phyloP scores from a whole-genome alignment of 306 rosid species.

The Fragaria iinumae region DNA sequence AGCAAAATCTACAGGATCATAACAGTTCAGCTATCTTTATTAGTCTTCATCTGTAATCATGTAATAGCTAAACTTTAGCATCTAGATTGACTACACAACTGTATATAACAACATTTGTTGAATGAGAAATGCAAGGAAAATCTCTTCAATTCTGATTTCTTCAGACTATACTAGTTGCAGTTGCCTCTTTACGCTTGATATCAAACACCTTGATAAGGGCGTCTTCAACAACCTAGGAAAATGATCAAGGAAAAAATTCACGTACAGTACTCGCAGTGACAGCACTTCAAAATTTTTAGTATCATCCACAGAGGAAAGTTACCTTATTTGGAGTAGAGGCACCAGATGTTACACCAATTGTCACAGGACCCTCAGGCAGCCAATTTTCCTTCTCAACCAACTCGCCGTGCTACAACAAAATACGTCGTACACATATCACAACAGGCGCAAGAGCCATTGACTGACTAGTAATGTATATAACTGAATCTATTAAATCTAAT shows the following conservation, averaged over 20 bases:
- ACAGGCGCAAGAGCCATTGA: not conserved
- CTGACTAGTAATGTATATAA: too few relatives aligned
- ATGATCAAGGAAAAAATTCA: not conserved
- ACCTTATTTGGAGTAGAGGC: constrained; percentile 99
- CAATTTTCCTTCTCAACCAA: constrained; percentile 89
- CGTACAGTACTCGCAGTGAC: too few relatives aligned
- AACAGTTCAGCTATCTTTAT: too few relatives aligned
- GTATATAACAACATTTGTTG: too few relatives aligned
- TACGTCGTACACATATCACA: too few relatives aligned
- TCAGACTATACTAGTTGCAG: constrained; percentile 49
- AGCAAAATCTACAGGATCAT: too few relatives aligned
- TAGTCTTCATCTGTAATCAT: too few relatives aligned
- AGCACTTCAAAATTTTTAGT: not conserved
- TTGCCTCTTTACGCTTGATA: constrained; percentile 69
- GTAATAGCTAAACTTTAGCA: too few relatives aligned
- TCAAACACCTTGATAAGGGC: constrained; percentile 75
- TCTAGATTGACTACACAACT: too few relatives aligned
- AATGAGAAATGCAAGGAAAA: too few relatives aligned
- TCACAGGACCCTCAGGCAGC: constrained; percentile 81
- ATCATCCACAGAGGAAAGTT: constrained; percentile 16
- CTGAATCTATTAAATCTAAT: too few relatives aligned
- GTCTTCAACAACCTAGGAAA: constrained; percentile 79
- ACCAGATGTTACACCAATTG: constrained; percentile 90
- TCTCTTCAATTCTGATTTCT: too few relatives aligned
- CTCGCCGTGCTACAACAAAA: constrained; percentile 72